phyloP scores from a whole-genome alignment of 352 stramenopile species.

The Peronospora farinosa region DNA sequence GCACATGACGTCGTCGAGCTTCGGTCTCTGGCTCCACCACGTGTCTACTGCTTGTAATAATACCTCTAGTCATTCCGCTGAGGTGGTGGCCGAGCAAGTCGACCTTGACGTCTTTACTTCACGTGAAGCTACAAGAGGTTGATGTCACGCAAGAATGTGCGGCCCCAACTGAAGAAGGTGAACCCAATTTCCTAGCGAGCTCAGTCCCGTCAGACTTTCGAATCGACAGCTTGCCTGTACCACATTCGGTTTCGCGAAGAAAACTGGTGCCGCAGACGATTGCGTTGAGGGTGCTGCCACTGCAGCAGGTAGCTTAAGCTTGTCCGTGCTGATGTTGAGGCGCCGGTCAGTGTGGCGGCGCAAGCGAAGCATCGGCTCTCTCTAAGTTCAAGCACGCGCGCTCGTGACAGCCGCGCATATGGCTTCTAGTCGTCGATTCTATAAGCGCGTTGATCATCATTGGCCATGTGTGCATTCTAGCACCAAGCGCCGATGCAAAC shows the following conservation, averaged over 20 bases:
- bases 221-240: neutral
- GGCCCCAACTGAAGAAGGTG: neutral
- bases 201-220: neutral
- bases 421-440: too few species aligned
- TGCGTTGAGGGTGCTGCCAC: neutral
- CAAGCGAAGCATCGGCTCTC: too few species aligned
- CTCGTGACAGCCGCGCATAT: too few species aligned
- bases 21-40: constrained; percentile 1
- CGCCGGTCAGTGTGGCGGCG: too few species aligned
- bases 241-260: neutral
- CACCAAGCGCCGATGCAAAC: too few species aligned
- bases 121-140: neutral
- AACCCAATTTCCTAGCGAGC: neutral
- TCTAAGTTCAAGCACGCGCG: too few species aligned
- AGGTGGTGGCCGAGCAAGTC: constrained; percentile 3
- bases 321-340: too few species aligned
- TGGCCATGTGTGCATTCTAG: too few species aligned
- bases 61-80: neutral
- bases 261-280: neutral
- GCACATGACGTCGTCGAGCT: neutral
- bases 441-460: too few species aligned
- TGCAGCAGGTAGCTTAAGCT: too few species aligned
- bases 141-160: neutral
- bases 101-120: constrained; percentile 6
- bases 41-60: constrained; percentile 8